Base-by-base conservation (phyloP, 1,139 yeast species). In the Hanseniaspora sp. region DNA sequence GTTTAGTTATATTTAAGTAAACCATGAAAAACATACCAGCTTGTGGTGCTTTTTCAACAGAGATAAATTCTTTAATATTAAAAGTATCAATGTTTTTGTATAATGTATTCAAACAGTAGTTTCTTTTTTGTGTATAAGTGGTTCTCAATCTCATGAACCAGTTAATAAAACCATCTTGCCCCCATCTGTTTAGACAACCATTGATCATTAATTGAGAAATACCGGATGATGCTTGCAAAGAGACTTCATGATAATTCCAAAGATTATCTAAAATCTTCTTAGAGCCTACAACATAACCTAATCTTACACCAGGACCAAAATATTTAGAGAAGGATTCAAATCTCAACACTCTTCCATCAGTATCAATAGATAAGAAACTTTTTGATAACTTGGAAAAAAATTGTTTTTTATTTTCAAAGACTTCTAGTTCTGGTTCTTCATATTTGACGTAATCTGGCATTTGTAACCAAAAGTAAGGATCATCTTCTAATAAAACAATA, bases 21-120 rank as follows among this genome's bases (percentile, higher is more conserved):
- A 86, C 74, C 64, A 92, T 86, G 75, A 87, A 86, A 69, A 88
- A 88, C 96, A 88, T 88, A 64, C 96, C 96, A 1, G 96, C 96
- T 35, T 80, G 82, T 49, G 96, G 96, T 28, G 94, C 83, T 51
- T 73, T 73, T 69, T 71, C 80, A 46, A 75, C 70, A 44, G 75
- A 73, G 35, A 79, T 72, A 46, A 78, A 78, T 69, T 71, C 79
- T 44, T 74, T 70, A 42, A 75, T 74, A 55, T 69, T 63, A 8
- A 42, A 28, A 4, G 9, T 2, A 45, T 95, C 92, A 70, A 85
- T 74, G 67, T 72, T 70, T 59, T 77, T 74, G 59, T 69, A 72
- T 59, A 87, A 72, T 7, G 88, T 76, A 64, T 83, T 87, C 58
- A 85, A 74, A 51, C 94, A 85, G 56, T 77, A 81, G 66, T 87